Conservation (phyloP, 2,329 filamentous ascomycete species). For the Rhinocladiella similis region DNA sequence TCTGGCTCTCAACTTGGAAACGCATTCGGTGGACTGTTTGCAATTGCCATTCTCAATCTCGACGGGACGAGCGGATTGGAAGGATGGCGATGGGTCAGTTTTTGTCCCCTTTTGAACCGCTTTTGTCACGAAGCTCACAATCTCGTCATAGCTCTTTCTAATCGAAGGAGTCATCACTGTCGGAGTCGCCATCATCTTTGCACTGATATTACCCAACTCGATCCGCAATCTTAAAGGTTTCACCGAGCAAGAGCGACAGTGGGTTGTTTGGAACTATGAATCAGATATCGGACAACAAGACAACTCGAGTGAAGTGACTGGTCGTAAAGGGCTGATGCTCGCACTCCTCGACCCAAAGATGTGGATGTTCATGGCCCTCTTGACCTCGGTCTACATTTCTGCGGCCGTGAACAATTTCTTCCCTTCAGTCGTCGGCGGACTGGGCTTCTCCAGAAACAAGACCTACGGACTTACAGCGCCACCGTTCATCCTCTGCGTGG, state of each 20-base stretch:
- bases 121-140: slow-evolving; percentile 22
- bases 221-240: slow-evolving; percentile 62
- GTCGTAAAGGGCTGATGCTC: slow-evolving; percentile 33
- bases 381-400: slow-evolving; percentile 39
- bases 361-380: slow-evolving; percentile 39
- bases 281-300: slow-evolving; percentile 22
- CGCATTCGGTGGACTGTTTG: slow-evolving; percentile 61
- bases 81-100: slow-evolving; percentile 56
- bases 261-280: slow-evolving; percentile 43
- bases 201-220: slow-evolving; percentile 67
- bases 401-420: slow-evolving; percentile 68
- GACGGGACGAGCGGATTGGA: slow-evolving; percentile 55
- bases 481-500: slow-evolving; percentile 29
- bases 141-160: slow-evolving; percentile 63
- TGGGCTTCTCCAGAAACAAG: slow-evolving; percentile 60
- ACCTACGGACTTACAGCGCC: slow-evolving; percentile 21
- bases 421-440: slow-evolving; percentile 67
- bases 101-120: slow-evolving; percentile 32
- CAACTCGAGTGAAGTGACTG: slow-evolving; percentile 32
- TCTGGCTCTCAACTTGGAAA: slow-evolving; percentile 64
- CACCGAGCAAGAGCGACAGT: slow-evolving; percentile 56
- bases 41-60: slow-evolving; percentile 59
- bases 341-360: slow-evolving; percentile 38
- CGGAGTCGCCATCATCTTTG: slow-evolving; percentile 56
- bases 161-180: slow-evolving; percentile 69